Percentiles rank a stretch among this genome's conserved stretches.
phyloP scores from a whole-genome alignment of 768 basidiomycete species.

The Dioszegia crocea region DNA sequence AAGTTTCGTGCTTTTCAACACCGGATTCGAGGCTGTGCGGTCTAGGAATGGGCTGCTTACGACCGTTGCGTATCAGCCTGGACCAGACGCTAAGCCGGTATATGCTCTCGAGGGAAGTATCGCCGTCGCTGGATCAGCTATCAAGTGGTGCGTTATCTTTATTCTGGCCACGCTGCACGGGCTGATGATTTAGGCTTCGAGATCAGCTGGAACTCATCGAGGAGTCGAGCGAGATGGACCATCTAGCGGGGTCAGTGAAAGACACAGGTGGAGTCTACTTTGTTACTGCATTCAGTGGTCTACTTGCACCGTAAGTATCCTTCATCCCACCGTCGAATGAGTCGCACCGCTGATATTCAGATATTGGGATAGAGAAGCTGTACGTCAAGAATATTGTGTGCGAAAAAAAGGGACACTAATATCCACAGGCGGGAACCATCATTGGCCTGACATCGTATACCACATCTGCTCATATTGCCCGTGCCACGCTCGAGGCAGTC shows the following conservation, averaged over 20 bases:
- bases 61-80: conserved; percentile 87
- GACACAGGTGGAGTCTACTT: conserved; percentile 90
- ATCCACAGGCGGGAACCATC: conserved; percentile 34
- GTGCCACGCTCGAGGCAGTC: conserved; percentile 92
- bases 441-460: conserved; percentile 48
- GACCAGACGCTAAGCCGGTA: conserved; percentile 68
- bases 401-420: too few species aligned
- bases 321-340: conserved; percentile 51
- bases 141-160: conserved; percentile 66
- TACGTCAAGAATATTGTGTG: conserved; percentile 29
- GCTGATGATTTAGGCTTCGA: conserved; percentile 59
- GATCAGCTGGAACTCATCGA: conserved; percentile 82
- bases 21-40: conserved; percentile 77
- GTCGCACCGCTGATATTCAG: not conserved
- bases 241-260: conserved; percentile 68
- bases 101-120: conserved; percentile 95
- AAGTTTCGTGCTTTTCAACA: conserved; percentile 92
- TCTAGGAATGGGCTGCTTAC: conserved; percentile 82
- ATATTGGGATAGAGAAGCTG: conserved; percentile 85
- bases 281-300: conserved; percentile 91
- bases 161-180: not conserved
- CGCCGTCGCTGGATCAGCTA: conserved; percentile 88
- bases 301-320: conserved; percentile 67
- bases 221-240: conserved; percentile 76
- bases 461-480: conserved; percentile 77